Percentiles rank a stretch among this genome's conserved stretches.
Conservation (phyloP, 441 rosid species). For the Erodium trifolium region DNA sequence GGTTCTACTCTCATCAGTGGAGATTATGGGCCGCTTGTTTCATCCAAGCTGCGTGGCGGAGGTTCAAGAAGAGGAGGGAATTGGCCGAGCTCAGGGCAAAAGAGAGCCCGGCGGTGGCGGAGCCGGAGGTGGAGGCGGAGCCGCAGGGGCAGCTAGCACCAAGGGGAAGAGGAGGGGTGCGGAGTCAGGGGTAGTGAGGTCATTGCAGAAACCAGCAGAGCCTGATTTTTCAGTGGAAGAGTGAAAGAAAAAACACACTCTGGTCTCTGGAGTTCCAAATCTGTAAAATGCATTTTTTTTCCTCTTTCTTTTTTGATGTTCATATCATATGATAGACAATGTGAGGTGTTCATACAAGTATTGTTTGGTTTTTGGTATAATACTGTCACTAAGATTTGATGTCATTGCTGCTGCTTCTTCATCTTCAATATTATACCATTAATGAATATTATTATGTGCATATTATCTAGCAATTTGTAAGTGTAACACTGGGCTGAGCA, state of each 20-base stretch:
- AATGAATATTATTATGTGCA: too few species aligned
- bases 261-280: too few species aligned
- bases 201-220: not conserved
- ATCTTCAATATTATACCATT: too few species aligned
- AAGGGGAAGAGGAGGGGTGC: not conserved
- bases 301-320: too few species aligned
- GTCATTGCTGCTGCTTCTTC: too few species aligned
- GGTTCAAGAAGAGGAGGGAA: conserved; percentile 39
- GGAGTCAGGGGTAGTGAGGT: not conserved
- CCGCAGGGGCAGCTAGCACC: not conserved
- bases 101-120: conserved; percentile 25
- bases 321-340: too few species aligned
- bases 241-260: not conserved
- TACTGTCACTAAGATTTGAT: too few species aligned
- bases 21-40: conserved; percentile 67
- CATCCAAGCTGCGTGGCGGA: conserved; percentile 52
- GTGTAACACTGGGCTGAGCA: too few species aligned
- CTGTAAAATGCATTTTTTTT: too few species aligned
- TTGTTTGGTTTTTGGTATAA: too few species aligned
- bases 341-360: too few species aligned
- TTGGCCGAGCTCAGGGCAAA: conserved; percentile 42
- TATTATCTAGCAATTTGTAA: too few species aligned
- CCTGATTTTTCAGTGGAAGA: not conserved
- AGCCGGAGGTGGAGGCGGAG: not conserved
- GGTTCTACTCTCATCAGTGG: conserved; percentile 69